Conservation (phyloP, 2,329 filamentous ascomycete genomes). For the Colletotrichum zoysiae region DNA sequence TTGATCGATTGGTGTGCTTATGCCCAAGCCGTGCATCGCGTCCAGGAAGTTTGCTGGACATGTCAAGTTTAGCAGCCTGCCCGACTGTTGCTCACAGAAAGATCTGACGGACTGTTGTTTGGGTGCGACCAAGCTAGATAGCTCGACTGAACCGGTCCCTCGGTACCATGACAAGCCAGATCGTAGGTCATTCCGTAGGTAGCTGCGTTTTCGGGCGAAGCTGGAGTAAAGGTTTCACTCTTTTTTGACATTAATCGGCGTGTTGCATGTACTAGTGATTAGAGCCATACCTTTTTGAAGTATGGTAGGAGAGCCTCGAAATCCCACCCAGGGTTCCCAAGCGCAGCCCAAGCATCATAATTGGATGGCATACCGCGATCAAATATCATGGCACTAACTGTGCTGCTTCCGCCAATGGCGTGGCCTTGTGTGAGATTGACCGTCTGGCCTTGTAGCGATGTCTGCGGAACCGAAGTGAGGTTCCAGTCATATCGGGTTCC, state of each 20-base stretch:
- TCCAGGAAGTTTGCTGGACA: constrained; percentile 16
- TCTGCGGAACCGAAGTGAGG: constrained; percentile 55
- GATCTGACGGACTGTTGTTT: constrained; percentile 16
- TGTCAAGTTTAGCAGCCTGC: background rate
- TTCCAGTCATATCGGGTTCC: constrained; percentile 51
- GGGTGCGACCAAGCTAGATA: constrained; percentile 34
- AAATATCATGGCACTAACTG: constrained; percentile 58
- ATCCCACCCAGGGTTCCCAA: constrained; percentile 52
- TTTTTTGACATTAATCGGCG: background rate
- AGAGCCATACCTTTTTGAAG: constrained; percentile 46
- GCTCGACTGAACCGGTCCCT: constrained; percentile 27
- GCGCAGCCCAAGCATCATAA: constrained; percentile 51
- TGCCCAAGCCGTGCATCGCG: constrained; percentile 20
- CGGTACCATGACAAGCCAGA: constrained; percentile 16
- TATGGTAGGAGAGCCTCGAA: constrained; percentile 51
- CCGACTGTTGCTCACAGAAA: background rate
- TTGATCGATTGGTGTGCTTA: constrained; percentile 18
- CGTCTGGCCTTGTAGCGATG: constrained; percentile 51
- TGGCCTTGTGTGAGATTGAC: constrained; percentile 57
- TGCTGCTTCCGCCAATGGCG: constrained; percentile 59
- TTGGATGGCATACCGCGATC: constrained; percentile 49
- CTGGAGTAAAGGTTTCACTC: constrained; percentile 42
- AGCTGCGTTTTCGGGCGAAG: constrained; percentile 37
- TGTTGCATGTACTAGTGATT: background rate
- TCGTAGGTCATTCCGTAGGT: constrained; percentile 42